These are phyloP conservation scores for Colletotrichum sp. DNA, from an alignment of 2,329 filamentous ascomycete genomes.

Conservation along the genomic window DNA sequence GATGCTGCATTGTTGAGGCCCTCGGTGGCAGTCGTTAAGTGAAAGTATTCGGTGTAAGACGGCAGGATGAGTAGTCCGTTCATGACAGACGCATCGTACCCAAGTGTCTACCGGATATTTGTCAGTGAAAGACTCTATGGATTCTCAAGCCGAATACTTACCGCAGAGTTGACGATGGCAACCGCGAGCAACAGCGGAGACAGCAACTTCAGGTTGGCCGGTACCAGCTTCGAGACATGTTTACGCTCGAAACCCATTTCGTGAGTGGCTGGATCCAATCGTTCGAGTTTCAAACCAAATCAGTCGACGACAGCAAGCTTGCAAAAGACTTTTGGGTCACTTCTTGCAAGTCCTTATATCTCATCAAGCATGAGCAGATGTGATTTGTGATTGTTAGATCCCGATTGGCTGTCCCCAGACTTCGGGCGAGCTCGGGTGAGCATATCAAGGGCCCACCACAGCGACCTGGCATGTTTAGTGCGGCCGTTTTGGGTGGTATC, in stretches of 20 bases:
- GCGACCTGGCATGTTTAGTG: constrained; percentile 29
- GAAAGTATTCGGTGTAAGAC: constrained; percentile 60
- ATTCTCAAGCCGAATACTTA: not conserved
- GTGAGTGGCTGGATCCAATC: no score
- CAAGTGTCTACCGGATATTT: constrained; percentile 8
- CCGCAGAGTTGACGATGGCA: constrained; percentile 14
- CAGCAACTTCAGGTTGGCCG: constrained; percentile 8
- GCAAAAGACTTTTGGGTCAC: not conserved
- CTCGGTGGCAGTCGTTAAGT: constrained; percentile 54
- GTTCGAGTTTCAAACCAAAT: not conserved
- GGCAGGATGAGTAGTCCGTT: constrained; percentile 64
- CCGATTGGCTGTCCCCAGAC: not conserved
- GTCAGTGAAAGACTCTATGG: not conserved
- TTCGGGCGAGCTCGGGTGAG: constrained; percentile 28
- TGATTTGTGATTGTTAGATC: not conserved
- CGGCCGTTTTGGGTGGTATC: not conserved
- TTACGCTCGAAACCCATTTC: constrained; percentile 10
- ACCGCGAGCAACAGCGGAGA: constrained; percentile 7
- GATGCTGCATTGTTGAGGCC: constrained; percentile 60
- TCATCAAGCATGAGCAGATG: not conserved
- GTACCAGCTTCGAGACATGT: constrained; percentile 10
- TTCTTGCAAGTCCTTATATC: not conserved
- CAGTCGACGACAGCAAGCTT: not conserved
- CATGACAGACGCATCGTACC: constrained; percentile 57
- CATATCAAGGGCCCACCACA: constrained; percentile 38